Base-by-base conservation (phyloP, 2,329 filamentous ascomycete genomes). In the Arachnopeziza araneosa region DNA sequence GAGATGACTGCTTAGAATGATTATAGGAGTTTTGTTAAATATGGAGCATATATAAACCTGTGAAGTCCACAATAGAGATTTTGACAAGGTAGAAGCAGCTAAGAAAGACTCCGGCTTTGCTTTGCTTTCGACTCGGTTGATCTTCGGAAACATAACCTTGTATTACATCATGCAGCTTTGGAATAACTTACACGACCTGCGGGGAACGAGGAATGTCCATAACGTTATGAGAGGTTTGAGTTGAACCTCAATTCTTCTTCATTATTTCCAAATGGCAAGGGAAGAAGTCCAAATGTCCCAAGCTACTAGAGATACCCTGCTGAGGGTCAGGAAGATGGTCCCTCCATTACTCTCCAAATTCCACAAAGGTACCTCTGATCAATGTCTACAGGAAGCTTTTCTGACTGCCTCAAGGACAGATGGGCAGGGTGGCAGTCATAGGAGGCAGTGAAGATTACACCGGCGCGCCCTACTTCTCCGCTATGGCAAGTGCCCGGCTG, bases 361-460 rank as follows among this genome's bases (percentile, higher is more conserved):
- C 73, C 95, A 98, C 77, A 99, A 99, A 82, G 95, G 93, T 91
- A 56, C 62, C 59, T 50, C 12, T 36, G 53, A 52, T 26, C 9
- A 8, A 24, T 22, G 22, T 26, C 24, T 30, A 6, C 24, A 19
- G 19, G 3, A 21, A 48, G 21, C n/a, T 5, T 17, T 22, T 9
- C 26, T 49, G 36, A 24, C 55, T 14, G 58, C 50, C 48, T 52
- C 49, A 57, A 52, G 93, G 95, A 61, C 93, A 98, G 76, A 82
- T 96, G 66, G 95, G 95, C 5, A 85, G 95, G 58, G 86, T 99
- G 57, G 95, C 87, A 56, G 95, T 99, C 60, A 95, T 99, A 66
- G 95, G 95, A 56, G 95, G 95, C 50, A 96, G 91, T 71, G 87
- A 93, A 73, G 93, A 98, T 76, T 99, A 98, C 74, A 97, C 95